Conservation (phyloP, 1,139 yeast genomes). For the Nakaseomyces sp. region DNA sequence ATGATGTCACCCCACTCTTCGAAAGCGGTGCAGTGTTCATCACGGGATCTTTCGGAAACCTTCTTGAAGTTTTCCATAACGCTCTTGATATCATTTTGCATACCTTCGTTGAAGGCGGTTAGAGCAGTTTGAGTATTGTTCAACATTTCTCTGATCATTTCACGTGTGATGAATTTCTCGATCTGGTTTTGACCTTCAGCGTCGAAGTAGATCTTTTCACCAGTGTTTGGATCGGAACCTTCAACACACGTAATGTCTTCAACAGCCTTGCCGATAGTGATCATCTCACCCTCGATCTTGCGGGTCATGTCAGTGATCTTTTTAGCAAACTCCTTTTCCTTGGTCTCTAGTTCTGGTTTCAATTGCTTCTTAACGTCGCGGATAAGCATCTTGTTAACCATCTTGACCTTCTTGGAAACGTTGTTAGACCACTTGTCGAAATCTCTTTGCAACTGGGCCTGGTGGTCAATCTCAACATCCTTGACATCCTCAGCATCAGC, state of each 20-base stretch:
- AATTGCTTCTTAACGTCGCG: conserved; percentile 11
- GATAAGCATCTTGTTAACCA: conserved; percentile 4
- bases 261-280: conserved; percentile 38
- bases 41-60: conserved; percentile 38
- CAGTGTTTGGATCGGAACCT: conserved; percentile 37
- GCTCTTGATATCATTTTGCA: not conserved
- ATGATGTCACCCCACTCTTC: conserved; percentile 68
- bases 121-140: conserved; percentile 33
- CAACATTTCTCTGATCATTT: conserved; percentile 46
- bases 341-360: conserved; percentile 8
- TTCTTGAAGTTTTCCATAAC: conserved; percentile 2
- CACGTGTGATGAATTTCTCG: conserved; percentile 41
- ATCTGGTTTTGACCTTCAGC: conserved; percentile 29
- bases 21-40: conserved; percentile 51
- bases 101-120: not conserved
- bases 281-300: conserved; percentile 34
- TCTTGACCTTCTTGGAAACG: conserved; percentile 3
- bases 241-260: conserved; percentile 42
- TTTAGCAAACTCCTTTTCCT: conserved; percentile 19
- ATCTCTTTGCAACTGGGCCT: conserved; percentile 1
- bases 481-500: conserved; percentile 9
- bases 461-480: conserved; percentile 13
- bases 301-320: conserved; percentile 33
- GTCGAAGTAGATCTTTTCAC: conserved; percentile 33
- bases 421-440: conserved; percentile 4